A percentile compares a stretch with the other conserved stretches of the same genome.
Conservation (phyloP, 371 early-diverging fungal species). For the Rhizopus microsporus region DNA sequence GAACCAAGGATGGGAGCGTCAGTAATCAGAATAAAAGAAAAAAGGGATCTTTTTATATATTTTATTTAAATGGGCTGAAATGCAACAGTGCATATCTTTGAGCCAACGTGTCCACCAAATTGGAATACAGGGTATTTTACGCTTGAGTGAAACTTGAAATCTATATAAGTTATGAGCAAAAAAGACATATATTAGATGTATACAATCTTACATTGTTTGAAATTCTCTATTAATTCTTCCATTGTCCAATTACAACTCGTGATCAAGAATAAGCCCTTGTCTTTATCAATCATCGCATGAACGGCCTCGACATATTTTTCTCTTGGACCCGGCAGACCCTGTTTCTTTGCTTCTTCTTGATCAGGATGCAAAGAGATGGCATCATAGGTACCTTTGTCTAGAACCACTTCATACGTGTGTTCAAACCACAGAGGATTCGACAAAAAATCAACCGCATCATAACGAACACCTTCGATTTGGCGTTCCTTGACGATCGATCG, state of each 20-base stretch:
- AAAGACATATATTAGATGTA: not conserved
- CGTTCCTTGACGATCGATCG: slow-evolving; percentile 52
- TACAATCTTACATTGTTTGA: slow-evolving; percentile 52
- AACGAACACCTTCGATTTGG: slow-evolving; percentile 45
- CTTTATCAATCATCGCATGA: slow-evolving; percentile 33
- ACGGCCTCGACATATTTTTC: slow-evolving; percentile 38
- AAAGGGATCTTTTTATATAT: not conserved
- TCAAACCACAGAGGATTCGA: slow-evolving; percentile 46
- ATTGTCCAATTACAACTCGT: slow-evolving; percentile 95
- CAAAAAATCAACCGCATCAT: slow-evolving; percentile 68
- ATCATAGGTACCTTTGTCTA: slow-evolving; percentile 95
- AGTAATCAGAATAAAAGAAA: slow-evolving; percentile 6
- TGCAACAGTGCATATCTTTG: slow-evolving; percentile 82
- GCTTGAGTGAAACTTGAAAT: slow-evolving; percentile 67
- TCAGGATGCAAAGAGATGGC: slow-evolving; percentile 81
- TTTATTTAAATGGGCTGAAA: slow-evolving; percentile 38
- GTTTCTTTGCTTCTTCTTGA: slow-evolving; percentile 39
- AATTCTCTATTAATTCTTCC: slow-evolving; percentile 73
- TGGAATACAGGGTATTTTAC: slow-evolving; percentile 81
- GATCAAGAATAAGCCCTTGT: slow-evolving; percentile 73
- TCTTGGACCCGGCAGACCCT: slow-evolving; percentile 38
- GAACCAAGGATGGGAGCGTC: slow-evolving; percentile 45
- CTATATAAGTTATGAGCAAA: slow-evolving; percentile 26
- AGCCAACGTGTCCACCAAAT: slow-evolving; percentile 88
- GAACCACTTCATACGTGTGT: slow-evolving; percentile 59